Evolutionary conservation across 805 yeast species (phyloP), one percentile per base, ranked within the genome.

Genomic region (Candida chilensis): DNA sequence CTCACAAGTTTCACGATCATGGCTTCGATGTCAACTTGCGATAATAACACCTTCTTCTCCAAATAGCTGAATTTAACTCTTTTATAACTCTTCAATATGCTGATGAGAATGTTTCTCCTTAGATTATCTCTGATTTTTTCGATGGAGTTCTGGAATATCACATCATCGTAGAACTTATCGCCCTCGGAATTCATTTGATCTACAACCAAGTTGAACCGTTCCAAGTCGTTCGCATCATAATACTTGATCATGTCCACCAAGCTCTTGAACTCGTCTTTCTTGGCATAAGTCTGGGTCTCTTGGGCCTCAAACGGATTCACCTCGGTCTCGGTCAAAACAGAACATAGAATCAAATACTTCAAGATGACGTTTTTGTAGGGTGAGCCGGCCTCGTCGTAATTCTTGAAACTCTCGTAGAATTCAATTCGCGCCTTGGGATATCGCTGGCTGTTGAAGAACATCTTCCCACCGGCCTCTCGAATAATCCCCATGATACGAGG

Each of bases 401-500:
- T 54, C 36, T 62, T 62, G 38, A 62, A 62, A 28, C 60, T 67
- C 28, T 55, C 64, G 26, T 67, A 66, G 37, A 77, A 77, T 11
- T 87, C 90, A 21, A 78, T 65, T 7, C 76, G 58, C 0, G 84
- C 86, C 29, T 50, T 50, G 20, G 67, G 73, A 60, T 68, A 83
- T 37, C 75, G 71, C 10, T 67, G 68, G 29, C 71, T 67, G 36
- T 69, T 60, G 65, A 82, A 74, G 29, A 71, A 67, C 38, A 83
- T 64, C 31, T 74, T 67, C 2, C 87, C 94, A 0, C 86, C 84
- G 39, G 85, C 77, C 47, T 83, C 90, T 37, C 74, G 67, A 16
- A 84, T 68, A n/a, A 78, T 69, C 2, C 90, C 95, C 50, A 76
- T 60, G 17, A 80, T 74, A 28, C 68, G 60, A 1, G 94, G 87